phyloP scores from a whole-genome alignment of 345 rosid genomes.

The Clausena lansium region DNA sequence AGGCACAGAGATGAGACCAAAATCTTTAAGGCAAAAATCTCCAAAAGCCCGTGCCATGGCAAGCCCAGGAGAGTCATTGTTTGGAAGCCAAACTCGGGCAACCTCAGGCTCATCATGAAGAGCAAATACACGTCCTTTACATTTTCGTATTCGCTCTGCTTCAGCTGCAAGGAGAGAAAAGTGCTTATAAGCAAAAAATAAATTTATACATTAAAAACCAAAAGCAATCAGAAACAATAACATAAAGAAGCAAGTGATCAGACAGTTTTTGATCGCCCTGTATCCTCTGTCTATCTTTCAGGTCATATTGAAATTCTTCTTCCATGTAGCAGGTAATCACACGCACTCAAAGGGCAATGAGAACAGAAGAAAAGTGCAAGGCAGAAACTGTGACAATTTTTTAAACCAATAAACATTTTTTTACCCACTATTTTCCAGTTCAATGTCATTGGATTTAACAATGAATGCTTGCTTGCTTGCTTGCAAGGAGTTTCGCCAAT shows the following conservation, averaged over 20 bases:
- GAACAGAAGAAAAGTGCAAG: not conserved
- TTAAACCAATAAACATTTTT: not conserved
- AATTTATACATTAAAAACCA: not conserved
- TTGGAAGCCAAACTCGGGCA: conserved; percentile 94
- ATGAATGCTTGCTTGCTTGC: not conserved
- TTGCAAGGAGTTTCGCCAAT: not conserved
- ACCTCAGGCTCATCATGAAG: conserved; percentile 97
- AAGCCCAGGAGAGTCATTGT: conserved; percentile 90
- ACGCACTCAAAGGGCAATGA: not conserved
- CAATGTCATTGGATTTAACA: not conserved
- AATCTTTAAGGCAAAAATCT: conserved; percentile 97
- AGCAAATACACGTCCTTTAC: conserved; percentile 91
- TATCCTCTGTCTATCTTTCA: not conserved
- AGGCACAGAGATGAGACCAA: conserved; percentile 95
- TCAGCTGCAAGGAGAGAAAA: conserved; percentile 52
- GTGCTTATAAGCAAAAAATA: conserved; percentile 3
- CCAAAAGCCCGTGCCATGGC: conserved; percentile 99
- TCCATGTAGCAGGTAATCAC: not conserved
- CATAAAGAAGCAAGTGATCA: not conserved
- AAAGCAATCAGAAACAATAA: conserved; percentile 6
- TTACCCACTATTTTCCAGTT: not conserved
- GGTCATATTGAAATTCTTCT: not conserved
- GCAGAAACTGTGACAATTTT: not conserved
- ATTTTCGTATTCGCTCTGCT: conserved; percentile 87
- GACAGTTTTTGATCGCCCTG: not conserved